These are phyloP conservation scores for Quercus phellos DNA, from an alignment of 331 rosid genomes.

Conservation along the genomic window DNA sequence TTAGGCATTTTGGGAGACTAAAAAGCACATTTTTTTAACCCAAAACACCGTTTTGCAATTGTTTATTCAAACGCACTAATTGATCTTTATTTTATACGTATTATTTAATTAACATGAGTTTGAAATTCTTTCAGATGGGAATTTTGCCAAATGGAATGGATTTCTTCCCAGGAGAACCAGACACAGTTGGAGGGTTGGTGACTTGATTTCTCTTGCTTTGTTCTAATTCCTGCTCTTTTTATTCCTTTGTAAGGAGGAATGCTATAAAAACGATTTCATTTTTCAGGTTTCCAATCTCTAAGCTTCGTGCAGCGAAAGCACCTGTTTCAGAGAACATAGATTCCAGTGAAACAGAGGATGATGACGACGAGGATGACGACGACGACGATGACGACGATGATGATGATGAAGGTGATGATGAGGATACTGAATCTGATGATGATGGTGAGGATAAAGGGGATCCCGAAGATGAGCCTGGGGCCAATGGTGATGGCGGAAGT, in stretches of 20 bases:
- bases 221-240: background rate
- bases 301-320: slow-evolving; percentile 8
- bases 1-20: no score
- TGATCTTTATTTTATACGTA: background rate
- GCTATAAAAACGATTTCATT: background rate
- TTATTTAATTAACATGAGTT: background rate
- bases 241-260: background rate
- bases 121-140: slow-evolving; percentile 21
- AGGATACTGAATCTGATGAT: slow-evolving; percentile 9
- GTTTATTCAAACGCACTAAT: background rate
- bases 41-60: no score
- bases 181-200: slow-evolving; percentile 15
- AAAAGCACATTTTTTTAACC: no score
- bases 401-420: slow-evolving; percentile 18
- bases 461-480: slow-evolving; percentile 22
- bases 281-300: slow-evolving; percentile 26
- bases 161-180: slow-evolving; percentile 15
- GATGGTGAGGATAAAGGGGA: slow-evolving; percentile 21
- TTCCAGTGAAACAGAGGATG: slow-evolving; percentile 31
- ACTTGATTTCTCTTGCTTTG: background rate
- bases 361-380: slow-evolving; percentile 12
- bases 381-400: slow-evolving; percentile 15
- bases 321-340: slow-evolving; percentile 29
- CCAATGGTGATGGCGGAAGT: slow-evolving; percentile 24
- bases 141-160: background rate